Percentiles rank a stretch among this genome's conserved stretches.
Conservation (phyloP, 345 rosid genomes). For the Lepidium didymum region DNA sequence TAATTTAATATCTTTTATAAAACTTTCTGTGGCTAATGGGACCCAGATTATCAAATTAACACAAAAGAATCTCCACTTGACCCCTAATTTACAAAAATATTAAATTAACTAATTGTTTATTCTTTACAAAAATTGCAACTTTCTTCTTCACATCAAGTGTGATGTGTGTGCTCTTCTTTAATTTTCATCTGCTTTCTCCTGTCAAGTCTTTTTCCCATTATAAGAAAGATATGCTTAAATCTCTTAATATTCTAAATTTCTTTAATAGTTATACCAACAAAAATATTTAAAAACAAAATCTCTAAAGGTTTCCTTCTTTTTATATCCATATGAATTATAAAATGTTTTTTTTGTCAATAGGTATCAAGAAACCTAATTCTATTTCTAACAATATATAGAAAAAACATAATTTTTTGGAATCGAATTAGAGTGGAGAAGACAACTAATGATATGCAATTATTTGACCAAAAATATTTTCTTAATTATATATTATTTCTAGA, state of each 20-base stretch:
- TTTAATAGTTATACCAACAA: neutral
- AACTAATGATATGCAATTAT: too few species aligned
- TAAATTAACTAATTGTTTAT: neutral
- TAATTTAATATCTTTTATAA: neutral
- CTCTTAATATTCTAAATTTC: neutral
- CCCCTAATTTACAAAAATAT: neutral
- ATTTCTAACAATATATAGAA: too few species aligned
- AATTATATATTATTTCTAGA: too few species aligned
- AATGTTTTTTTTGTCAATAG: too few species aligned
- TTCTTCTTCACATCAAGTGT: conserved; percentile 24
- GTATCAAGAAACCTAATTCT: too few species aligned
- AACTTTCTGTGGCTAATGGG: conserved; percentile 7
- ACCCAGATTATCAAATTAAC: conserved; percentile 1
- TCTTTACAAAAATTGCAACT: neutral
- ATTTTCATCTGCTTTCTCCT: conserved; percentile 13
- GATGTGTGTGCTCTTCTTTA: conserved; percentile 24
- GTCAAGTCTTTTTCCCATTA: conserved; percentile 26
- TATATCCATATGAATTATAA: neutral
- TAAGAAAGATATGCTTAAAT: conserved; percentile 22
- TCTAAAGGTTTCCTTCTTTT: neutral
- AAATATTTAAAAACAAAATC: neutral
- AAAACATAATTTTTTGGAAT: too few species aligned
- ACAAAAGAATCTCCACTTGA: conserved; percentile 30
- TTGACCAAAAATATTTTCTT: too few species aligned
- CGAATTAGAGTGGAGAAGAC: too few species aligned